Conservation (phyloP, 176 grass and related monocot genomes). For the Miscanthus lutarioriparius region DNA sequence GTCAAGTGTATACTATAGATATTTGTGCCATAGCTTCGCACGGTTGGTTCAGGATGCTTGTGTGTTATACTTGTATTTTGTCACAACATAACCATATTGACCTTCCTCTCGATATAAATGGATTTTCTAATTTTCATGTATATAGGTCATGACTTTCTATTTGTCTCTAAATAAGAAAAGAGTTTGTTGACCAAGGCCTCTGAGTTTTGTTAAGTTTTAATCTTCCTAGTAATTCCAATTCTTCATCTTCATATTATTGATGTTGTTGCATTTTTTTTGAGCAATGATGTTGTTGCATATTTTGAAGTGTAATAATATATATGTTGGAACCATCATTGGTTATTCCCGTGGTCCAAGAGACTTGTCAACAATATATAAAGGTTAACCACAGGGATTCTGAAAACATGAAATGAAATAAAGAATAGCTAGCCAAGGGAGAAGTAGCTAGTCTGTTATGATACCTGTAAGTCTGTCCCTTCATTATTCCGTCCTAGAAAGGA, state of each 20-base stretch:
- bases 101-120: neutral
- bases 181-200: neutral
- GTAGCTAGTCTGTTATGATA: slow-evolving; percentile 14
- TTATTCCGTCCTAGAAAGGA: slow-evolving; percentile 37
- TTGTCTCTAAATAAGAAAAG: neutral
- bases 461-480: slow-evolving; percentile 24
- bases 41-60: neutral
- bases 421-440: neutral
- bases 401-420: neutral
- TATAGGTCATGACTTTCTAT: neutral
- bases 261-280: neutral
- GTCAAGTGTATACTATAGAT: neutral
- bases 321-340: neutral
- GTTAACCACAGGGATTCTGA: neutral
- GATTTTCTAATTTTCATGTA: neutral
- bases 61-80: neutral
- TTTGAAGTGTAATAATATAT: neutral
- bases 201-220: neutral
- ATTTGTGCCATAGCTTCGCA: neutral
- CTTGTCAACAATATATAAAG: neutral
- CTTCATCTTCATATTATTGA: neutral
- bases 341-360: neutral
- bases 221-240: neutral
- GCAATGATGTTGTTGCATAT: neutral
- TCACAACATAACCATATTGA: neutral